Evolutionary conservation across 345 rosid genomes (phyloP), one percentile per base, ranked within the genome.

Genomic region (Populus alba): DNA sequence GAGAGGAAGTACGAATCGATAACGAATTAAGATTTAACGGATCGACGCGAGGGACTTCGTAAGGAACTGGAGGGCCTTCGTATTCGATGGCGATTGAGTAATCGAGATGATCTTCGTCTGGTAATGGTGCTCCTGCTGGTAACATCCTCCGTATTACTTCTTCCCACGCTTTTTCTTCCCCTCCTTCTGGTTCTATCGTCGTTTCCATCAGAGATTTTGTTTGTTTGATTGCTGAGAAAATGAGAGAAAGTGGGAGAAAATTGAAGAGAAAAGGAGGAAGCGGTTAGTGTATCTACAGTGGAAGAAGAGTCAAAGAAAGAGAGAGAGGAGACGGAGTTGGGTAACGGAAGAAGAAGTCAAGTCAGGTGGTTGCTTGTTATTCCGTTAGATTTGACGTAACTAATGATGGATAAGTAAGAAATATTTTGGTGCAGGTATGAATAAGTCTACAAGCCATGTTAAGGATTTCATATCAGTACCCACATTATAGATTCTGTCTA

Each of bases 71-170:
- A 63, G 94, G 94, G 3, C 91, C 94, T 45, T 86, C 80, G 75
- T 90, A 90, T 59, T 83, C 89, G 8, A 90, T 71, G 2, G 92
- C 94, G 74, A 90, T 85, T 31, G 91, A 90, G 81, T 81, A 90
- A 80, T 90, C 91, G 71, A 87, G 79, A 27, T 68, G 79, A 11
- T 68, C 79, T 69, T 69, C 79, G 39, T 78, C 81, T 5, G 81
- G 81, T 35, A 78, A 71, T 33, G 81, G 81, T 22, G 81, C 81
- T 17, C 81, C 81, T 8, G 70, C 76, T 5, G 81, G 81, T 65
- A 78, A 65, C 81, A 78, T 78, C 66, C 65, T 78, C 59, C 76
- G 35, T 49, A 78, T 9, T 6, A 49, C 76, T 35, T 71, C 71
- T 25, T 78, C 66, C 81, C 81, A 78, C 57, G 53, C 5, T 51